These are phyloP conservation scores for Ophiocordyceps robertsii DNA, from an alignment of 2,329 filamentous ascomycete species.

Conservation along the genomic window DNA sequence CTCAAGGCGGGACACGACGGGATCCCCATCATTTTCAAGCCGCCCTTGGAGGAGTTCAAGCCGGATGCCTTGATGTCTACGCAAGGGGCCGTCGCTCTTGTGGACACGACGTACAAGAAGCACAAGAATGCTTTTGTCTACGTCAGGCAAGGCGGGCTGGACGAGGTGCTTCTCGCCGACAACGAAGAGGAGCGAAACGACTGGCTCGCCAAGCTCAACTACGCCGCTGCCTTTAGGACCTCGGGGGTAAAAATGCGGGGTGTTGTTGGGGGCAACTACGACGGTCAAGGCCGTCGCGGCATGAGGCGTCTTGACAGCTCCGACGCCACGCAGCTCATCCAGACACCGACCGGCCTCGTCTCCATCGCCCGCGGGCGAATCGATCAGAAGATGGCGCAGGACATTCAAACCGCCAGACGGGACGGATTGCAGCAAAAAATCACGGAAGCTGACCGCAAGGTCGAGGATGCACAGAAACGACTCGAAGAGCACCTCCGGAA, in stretches of 20 bases:
- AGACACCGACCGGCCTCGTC: slow-evolving; percentile 61
- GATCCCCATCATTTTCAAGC: slow-evolving; percentile 76
- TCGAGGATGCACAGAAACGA: slow-evolving; percentile 59
- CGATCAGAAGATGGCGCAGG: slow-evolving; percentile 70
- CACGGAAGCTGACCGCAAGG: slow-evolving; percentile 65
- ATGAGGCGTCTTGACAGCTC: slow-evolving; percentile 59
- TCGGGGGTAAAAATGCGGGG: slow-evolving; percentile 85
- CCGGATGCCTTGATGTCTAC: slow-evolving; percentile 89
- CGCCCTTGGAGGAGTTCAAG: slow-evolving; percentile 82
- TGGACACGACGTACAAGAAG: slow-evolving; percentile 79
- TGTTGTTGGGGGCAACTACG: slow-evolving; percentile 71
- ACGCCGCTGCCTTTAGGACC: slow-evolving; percentile 85
- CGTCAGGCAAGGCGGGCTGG: slow-evolving; percentile 71
- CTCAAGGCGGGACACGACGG: slow-evolving; percentile 64
- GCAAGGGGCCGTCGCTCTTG: slow-evolving; percentile 76
- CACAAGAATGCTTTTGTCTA: slow-evolving; percentile 94
- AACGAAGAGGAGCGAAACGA: slow-evolving; percentile 88
- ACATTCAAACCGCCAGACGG: slow-evolving; percentile 70
- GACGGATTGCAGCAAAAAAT: slow-evolving; percentile 79
- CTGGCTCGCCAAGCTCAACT: slow-evolving; percentile 92
- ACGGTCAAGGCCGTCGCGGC: slow-evolving; percentile 62
- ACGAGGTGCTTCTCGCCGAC: slow-evolving; percentile 85
- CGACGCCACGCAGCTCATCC: slow-evolving; percentile 43
- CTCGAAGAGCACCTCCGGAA: slow-evolving; percentile 78
- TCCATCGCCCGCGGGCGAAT: slow-evolving; percentile 60